A percentile compares a stretch with the other conserved stretches of the same genome.
Evolutionary conservation across 257 asterid species (phyloP).

Genomic region (Mitragyna speciosa): DNA sequence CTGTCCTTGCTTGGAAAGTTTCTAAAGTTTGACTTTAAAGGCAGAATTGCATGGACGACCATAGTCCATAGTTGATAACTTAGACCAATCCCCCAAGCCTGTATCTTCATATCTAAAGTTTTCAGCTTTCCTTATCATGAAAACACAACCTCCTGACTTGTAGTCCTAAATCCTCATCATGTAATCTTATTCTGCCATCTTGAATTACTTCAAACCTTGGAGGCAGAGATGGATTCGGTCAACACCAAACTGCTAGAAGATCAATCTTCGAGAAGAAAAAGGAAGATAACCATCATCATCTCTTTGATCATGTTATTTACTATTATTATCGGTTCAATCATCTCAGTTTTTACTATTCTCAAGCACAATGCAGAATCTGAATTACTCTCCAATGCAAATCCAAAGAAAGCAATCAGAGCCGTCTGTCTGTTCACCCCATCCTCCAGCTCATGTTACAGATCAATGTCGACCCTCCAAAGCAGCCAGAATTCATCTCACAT

Average conservation of each 20-base stretch:
- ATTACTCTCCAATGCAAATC: slow-evolving; percentile 9
- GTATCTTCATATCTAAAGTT: neutral
- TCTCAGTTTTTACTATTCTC: slow-evolving; percentile 7
- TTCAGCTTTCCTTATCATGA: neutral
- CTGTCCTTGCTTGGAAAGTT: too few species aligned
- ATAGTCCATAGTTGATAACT: neutral
- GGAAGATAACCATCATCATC: slow-evolving; percentile 4
- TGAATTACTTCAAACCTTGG: neutral
- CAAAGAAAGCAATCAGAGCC: slow-evolving; percentile 10
- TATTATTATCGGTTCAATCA: slow-evolving; percentile 9
- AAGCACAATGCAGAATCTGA: slow-evolving; percentile 11
- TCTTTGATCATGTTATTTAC: slow-evolving; percentile 2
- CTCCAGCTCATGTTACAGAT: neutral
- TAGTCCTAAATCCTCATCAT: neutral
- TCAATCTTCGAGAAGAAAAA: slow-evolving; percentile 15
- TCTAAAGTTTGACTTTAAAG: neutral
- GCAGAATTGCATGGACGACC: neutral
- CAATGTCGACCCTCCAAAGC: neutral
- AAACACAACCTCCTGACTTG: neutral
- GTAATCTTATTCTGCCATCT: neutral
- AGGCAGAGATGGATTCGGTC: neutral
- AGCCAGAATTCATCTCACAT: neutral
- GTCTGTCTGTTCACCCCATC: slow-evolving; percentile 10
- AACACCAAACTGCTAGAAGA: neutral
- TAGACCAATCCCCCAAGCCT: neutral